These are phyloP conservation scores for Dichotomopilus funicola DNA, from an alignment of 2,329 filamentous ascomycete species.

Conservation along the genomic window DNA sequence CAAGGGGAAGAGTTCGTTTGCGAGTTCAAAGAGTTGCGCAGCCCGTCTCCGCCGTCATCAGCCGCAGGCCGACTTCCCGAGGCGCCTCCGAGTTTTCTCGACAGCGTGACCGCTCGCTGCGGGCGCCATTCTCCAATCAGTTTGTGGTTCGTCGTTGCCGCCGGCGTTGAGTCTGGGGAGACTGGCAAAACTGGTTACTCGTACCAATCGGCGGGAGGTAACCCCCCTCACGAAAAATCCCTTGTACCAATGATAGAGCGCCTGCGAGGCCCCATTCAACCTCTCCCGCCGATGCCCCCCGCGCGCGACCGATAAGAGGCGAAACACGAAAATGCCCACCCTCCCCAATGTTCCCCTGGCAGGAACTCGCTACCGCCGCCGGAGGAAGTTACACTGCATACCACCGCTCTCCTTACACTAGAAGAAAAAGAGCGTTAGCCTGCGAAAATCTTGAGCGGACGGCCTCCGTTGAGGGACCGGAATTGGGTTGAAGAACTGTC, in stretches of 20 bases:
- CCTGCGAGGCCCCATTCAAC: conserved; percentile 10
- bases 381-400: not conserved
- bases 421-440: not conserved
- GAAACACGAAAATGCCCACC: conserved; percentile 2
- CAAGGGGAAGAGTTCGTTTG: not conserved
- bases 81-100: conserved; percentile 5
- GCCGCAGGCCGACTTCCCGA: conserved; percentile 3
- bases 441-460: not conserved
- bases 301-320: not conserved
- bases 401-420: not conserved
- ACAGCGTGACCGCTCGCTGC: not conserved
- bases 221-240: not conserved
- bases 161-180: not conserved
- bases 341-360: too few relatives aligned
- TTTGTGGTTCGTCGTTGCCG: conserved; percentile 4
- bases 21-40: not conserved
- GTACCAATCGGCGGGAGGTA: not conserved
- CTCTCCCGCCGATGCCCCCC: not conserved
- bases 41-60: conserved; percentile 8
- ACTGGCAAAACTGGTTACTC: conserved; percentile 1
- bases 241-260: not conserved
- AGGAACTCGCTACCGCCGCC: not conserved
- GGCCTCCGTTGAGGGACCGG: not conserved
- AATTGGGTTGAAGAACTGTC: not conserved
- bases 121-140: conserved; percentile 6